Conservation (phyloP, 2,329 filamentous ascomycete species). For the Microsporum canis region DNA sequence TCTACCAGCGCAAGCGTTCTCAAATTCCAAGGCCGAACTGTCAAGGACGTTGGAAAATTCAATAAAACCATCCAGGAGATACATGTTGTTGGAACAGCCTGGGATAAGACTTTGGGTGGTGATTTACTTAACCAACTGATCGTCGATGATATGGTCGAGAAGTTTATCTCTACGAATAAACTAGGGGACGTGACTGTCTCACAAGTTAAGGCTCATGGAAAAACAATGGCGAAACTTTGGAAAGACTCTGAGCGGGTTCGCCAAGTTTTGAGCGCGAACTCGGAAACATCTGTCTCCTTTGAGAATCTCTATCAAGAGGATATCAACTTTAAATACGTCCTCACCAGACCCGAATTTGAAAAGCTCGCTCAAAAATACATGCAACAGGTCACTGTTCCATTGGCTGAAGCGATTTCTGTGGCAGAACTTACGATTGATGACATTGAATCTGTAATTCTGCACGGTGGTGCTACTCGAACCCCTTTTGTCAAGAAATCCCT, state of each 20-base stretch:
- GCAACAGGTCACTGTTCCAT: slow-evolving; percentile 54
- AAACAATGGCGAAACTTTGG: slow-evolving; percentile 77
- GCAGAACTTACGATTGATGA: slow-evolving; percentile 64
- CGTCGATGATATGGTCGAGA: slow-evolving; percentile 72
- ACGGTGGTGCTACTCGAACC: slow-evolving; percentile 79
- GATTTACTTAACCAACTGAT: slow-evolving; percentile 82
- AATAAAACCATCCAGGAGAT: slow-evolving; percentile 97
- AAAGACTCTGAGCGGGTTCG: slow-evolving; percentile 82
- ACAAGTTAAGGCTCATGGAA: slow-evolving; percentile 57
- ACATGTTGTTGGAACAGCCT: slow-evolving; percentile 73
- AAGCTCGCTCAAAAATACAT: slow-evolving; percentile 58
- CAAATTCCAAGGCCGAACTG: slow-evolving; percentile 73
- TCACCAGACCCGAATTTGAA: slow-evolving; percentile 71
- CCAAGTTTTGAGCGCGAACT: slow-evolving; percentile 87
- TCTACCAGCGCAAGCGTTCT: slow-evolving; percentile 84
- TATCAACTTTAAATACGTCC: slow-evolving; percentile 84
- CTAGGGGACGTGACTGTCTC: slow-evolving; percentile 31
- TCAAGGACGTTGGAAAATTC: slow-evolving; percentile 85
- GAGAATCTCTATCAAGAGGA: slow-evolving; percentile 80
- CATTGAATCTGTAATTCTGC: slow-evolving; percentile 81
- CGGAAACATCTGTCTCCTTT: slow-evolving; percentile 66
- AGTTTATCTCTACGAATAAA: slow-evolving; percentile 61
- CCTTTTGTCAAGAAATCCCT: slow-evolving; percentile 89
- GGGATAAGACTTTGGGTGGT: slow-evolving; percentile 81
- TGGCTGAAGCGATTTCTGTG: slow-evolving; percentile 61